Percentiles rank a stretch among this genome's conserved stretches.
phyloP scores from a whole-genome alignment of 768 basidiomycete species.

The Pluteus cervinus region DNA sequence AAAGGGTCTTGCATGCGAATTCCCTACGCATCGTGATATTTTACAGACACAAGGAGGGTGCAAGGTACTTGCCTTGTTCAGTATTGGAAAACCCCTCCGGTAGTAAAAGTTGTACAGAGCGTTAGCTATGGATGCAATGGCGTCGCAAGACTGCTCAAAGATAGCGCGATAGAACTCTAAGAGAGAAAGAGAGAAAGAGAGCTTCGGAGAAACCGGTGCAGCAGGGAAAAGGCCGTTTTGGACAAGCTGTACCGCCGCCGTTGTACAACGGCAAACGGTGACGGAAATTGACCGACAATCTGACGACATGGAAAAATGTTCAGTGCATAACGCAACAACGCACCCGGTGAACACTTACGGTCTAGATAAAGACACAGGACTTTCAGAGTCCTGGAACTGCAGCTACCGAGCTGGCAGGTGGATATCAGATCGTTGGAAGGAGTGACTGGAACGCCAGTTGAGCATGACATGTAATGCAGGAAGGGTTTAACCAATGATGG shows the following conservation, averaged over 20 bases:
- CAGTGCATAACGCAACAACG: too few relatives aligned
- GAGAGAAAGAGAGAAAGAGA: slow-evolving; percentile 22
- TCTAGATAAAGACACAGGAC: too few relatives aligned
- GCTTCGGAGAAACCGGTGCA: slow-evolving; percentile 15
- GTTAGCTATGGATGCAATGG: slow-evolving; percentile 20
- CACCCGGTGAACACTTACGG: too few relatives aligned
- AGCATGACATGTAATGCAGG: too few relatives aligned
- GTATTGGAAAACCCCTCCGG: slow-evolving; percentile 15
- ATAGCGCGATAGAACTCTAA: slow-evolving; percentile 25
- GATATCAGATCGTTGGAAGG: too few relatives aligned
- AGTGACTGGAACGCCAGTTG: too few relatives aligned
- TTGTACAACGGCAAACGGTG: slow-evolving; percentile 15
- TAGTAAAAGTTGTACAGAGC: slow-evolving; percentile 24
- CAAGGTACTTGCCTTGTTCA: slow-evolving; percentile 12
- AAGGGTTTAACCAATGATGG: too few relatives aligned
- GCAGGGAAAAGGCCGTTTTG: slow-evolving; percentile 26
- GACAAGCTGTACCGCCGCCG: slow-evolving; percentile 18
- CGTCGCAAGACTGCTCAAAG: slow-evolving; percentile 31
- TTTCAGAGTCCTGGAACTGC: too few relatives aligned
- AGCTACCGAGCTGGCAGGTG: too few relatives aligned
- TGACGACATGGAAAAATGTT: neutral
- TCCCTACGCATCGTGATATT: slow-evolving; percentile 15
- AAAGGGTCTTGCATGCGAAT: slow-evolving; percentile 21
- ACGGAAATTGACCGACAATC: slow-evolving; percentile 8
- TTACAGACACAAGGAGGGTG: neutral